Conservation (phyloP, 116 monocot genomes). For the Phalaenopsis hybrid region DNA sequence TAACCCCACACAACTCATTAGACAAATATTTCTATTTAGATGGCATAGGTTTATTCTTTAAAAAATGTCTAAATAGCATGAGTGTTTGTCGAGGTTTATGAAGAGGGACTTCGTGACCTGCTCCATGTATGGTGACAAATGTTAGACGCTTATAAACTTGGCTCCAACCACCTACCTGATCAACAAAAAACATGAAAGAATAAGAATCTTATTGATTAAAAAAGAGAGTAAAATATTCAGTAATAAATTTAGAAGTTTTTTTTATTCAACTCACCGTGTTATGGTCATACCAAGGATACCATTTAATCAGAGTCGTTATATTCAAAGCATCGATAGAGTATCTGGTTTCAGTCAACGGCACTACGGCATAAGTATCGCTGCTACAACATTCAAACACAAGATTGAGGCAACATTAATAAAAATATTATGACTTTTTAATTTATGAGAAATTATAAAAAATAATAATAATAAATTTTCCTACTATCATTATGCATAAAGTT, state of each 20-base stretch:
- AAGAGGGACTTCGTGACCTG: constrained; percentile 88
- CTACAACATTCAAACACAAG: constrained; percentile 11
- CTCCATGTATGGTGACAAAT: constrained; percentile 63
- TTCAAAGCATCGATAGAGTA: constrained; percentile 46
- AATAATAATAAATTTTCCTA: no score
- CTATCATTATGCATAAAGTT: no score
- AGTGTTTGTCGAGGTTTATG: constrained; percentile 73
- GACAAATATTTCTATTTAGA: neutral
- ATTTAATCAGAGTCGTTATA: constrained; percentile 24
- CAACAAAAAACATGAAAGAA: neutral
- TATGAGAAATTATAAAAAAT: neutral
- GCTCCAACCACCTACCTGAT: constrained; percentile 89
- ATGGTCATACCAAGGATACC: constrained; percentile 50
- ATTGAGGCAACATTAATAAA: neutral
- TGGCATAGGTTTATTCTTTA: constrained; percentile 66
- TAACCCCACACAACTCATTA: no score
- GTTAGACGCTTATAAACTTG: constrained; percentile 82
- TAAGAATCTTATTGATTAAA: neutral
- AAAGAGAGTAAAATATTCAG: neutral
- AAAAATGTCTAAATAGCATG: constrained; percentile 73
- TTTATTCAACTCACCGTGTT: constrained; percentile 17
- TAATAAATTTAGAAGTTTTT: neutral
- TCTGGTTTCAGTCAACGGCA: constrained; percentile 38
- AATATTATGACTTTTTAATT: neutral
- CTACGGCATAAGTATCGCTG: constrained; percentile 39